These are phyloP conservation scores for Salix caprea DNA, from an alignment of 345 rosid species.

Conservation along the genomic window DNA sequence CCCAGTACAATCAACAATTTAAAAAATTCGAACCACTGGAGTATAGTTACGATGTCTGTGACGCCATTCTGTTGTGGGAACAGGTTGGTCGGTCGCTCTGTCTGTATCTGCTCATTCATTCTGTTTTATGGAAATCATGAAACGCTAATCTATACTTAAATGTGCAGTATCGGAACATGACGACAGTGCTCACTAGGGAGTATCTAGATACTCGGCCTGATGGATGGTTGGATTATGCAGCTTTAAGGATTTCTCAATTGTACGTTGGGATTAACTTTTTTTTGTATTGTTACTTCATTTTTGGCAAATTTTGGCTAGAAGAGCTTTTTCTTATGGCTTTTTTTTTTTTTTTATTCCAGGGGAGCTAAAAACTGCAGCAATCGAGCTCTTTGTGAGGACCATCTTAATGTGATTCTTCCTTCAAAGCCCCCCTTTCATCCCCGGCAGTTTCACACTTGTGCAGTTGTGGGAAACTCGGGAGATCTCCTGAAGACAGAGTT, in stretches of 20 bases:
- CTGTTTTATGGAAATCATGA: not conserved
- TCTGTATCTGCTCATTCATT: too few relatives aligned
- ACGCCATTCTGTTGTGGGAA: constrained; percentile 87
- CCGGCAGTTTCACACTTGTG: constrained; percentile 74
- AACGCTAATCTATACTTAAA: constrained; percentile 12
- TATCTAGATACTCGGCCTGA: constrained; percentile 85
- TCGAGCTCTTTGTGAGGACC: constrained; percentile 79
- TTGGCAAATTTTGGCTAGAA: not conserved
- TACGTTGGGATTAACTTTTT: constrained; percentile 28
- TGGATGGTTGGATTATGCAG: constrained; percentile 96
- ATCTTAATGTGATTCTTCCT: constrained; percentile 77
- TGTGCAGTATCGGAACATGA: constrained; percentile 93
- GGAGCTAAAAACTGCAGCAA: constrained; percentile 84
- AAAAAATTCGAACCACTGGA: constrained; percentile 84
- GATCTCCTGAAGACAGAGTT: constrained; percentile 83
- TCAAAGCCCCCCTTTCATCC: constrained; percentile 84
- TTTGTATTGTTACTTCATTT: not conserved
- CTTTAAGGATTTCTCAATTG: constrained; percentile 88
- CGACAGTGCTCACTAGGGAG: constrained; percentile 90
- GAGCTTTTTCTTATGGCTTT: too few relatives aligned
- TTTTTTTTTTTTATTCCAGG: constrained; percentile 37
- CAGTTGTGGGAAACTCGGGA: constrained; percentile 94
- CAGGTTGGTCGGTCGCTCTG: constrained; percentile 50
- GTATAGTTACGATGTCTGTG: constrained; percentile 82
- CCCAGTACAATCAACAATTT: constrained; percentile 84